phyloP scores from a whole-genome alignment of 257 asterid genomes.

The Nicotiana sylvestris region DNA sequence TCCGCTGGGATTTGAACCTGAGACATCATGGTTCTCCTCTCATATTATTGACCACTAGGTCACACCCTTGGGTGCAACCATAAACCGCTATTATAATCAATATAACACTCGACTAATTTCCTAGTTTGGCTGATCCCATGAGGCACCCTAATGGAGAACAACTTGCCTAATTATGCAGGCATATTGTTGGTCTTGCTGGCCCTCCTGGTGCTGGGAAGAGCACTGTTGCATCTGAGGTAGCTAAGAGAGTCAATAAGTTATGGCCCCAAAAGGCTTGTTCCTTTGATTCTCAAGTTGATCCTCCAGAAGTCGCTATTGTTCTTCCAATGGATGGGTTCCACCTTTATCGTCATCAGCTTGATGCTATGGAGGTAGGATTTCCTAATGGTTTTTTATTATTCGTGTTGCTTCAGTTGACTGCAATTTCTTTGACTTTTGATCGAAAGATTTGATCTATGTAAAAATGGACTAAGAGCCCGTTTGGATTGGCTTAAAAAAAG shows the following conservation, averaged over 20 bases:
- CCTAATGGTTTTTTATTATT: not conserved
- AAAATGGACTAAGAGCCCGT: not conserved
- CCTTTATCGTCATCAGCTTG: slow-evolving; percentile 85
- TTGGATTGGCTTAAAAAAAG: no score
- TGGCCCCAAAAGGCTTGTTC: slow-evolving; percentile 59
- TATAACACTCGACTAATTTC: not conserved
- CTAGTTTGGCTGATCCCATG: not conserved
- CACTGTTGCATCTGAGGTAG: slow-evolving; percentile 78
- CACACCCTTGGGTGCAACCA: no score
- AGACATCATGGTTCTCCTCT: no score
- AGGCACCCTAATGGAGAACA: slow-evolving; percentile 2
- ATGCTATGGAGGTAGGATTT: slow-evolving; percentile 73
- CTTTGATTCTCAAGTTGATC: slow-evolving; percentile 73
- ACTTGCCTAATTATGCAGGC: slow-evolving; percentile 42
- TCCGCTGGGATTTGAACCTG: no score
- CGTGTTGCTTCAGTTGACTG: slow-evolving; percentile 10
- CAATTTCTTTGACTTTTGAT: not conserved
- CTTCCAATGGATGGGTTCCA: slow-evolving; percentile 99
- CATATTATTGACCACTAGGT: no score
- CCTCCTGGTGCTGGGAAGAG: slow-evolving; percentile 98
- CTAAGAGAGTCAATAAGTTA: slow-evolving; percentile 60
- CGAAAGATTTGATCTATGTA: not conserved
- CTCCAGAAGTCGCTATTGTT: slow-evolving; percentile 68
- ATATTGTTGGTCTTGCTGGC: slow-evolving; percentile 86
- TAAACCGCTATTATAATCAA: not conserved